These are phyloP conservation scores for Dryas octopetala DNA, from an alignment of 306 rosid genomes.

Conservation along the genomic window DNA sequence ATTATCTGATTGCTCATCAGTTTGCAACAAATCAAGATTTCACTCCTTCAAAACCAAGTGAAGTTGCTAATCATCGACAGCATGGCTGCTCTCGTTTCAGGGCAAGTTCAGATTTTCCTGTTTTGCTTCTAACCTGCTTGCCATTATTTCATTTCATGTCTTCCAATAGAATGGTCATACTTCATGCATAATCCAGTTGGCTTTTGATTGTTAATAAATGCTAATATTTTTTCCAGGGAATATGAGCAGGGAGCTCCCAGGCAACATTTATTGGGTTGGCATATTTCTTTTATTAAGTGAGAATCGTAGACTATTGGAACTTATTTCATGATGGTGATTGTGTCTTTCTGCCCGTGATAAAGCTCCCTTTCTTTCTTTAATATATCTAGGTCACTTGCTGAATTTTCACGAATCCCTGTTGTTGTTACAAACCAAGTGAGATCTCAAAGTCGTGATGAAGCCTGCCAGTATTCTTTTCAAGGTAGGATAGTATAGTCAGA, in stretches of 20 bases:
- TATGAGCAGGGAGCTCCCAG: constrained; percentile 49
- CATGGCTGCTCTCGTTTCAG: constrained; percentile 82
- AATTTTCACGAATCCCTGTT: constrained; percentile 84
- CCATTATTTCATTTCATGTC: neutral
- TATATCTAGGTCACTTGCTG: constrained; percentile 76
- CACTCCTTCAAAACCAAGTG: constrained; percentile 73
- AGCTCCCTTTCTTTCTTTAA: constrained; percentile 18
- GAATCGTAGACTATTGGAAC: constrained; percentile 27
- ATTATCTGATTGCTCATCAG: constrained; percentile 26
- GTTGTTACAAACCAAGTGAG: constrained; percentile 96
- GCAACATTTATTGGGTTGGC: constrained; percentile 83
- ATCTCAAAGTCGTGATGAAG: constrained; percentile 65
- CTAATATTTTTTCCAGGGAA: constrained; percentile 55
- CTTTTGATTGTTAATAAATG: constrained; percentile 8
- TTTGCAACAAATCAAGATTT: constrained; percentile 74
- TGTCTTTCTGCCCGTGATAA: constrained; percentile 17
- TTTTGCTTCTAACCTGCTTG: neutral
- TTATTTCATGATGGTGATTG: constrained; percentile 22
- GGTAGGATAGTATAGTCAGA: constrained; percentile 48
- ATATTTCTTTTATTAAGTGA: constrained; percentile 82
- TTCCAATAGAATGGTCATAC: constrained; percentile 18
- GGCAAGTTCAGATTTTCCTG: constrained; percentile 49
- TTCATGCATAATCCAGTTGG: constrained; percentile 21
- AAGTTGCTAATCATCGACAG: constrained; percentile 87
- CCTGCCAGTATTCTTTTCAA: constrained; percentile 71